Evolutionary conservation across 2,329 filamentous ascomycete species (phyloP), one percentile per base, ranked within the genome.

Genomic region (Pseudogymnoascus sp.): DNA sequence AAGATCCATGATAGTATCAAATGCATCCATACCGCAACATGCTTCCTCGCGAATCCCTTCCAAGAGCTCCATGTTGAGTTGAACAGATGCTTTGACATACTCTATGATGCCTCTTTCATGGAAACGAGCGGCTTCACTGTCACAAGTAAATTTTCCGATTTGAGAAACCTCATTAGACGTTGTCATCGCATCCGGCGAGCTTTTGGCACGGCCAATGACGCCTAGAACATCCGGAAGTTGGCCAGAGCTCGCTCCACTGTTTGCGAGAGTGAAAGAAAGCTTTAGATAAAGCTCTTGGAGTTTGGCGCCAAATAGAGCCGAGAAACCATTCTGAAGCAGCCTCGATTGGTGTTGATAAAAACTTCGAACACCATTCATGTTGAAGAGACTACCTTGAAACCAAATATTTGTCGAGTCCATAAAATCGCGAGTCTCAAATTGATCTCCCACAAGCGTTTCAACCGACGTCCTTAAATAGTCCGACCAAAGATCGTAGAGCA

Each of bases 21-120:
- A 82, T 0, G 81, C 81, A 64, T 84, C 80, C 79, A 84, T 84
- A 7, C 81, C 82, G 22, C 74, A 73, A 60, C 80, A 82, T 0
- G 78, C 79, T 65, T 83, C 81, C 58, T 80, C 77, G 5, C 81
- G 76, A 1, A 83, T 77, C 61, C 81, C 78, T 64, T 84, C 80
- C 2, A 84, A 75, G 1, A 84, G 76, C 61, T 78, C 77, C 60
- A 83, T 81, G 52, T 84, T 80, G 2, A 81, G 74, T 64, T 79
- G 73, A 0, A 82, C 79, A 2, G 77, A 79, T 62, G 74, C 76
- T 14, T 75, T 73, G 0, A 80, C 80, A 62, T 83, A 83, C 58
- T 74, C 71, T 52, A 82, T 78, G 59, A 83, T 77, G 4, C 81
- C 80, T 1, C 77, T 76, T 64, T 84, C 79, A 60, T 82, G 79